phyloP scores from a whole-genome alignment of 169 alveolate species.

The Cryptosporidium tyzzeri region DNA sequence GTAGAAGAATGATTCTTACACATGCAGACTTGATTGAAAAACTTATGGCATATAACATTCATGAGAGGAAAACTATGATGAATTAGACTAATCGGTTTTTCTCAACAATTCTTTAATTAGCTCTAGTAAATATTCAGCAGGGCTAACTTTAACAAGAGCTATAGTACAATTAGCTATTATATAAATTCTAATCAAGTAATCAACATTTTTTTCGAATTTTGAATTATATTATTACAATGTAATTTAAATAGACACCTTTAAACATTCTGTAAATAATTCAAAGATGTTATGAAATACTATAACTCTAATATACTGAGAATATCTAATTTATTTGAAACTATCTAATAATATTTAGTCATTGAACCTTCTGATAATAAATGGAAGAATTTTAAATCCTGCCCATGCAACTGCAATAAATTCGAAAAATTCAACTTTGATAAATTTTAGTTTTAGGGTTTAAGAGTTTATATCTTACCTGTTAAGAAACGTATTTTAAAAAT shows the following conservation, averaged over 20 bases:
- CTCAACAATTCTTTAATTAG: not conserved
- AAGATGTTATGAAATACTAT: not conserved
- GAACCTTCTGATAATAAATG: slow-evolving; percentile 8
- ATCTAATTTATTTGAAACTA: not conserved
- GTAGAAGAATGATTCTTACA: slow-evolving; percentile 97
- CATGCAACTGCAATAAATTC: slow-evolving; percentile 18
- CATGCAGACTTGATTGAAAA: slow-evolving; percentile 98
- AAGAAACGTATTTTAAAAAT: slow-evolving; percentile 37
- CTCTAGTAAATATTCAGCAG: not conserved
- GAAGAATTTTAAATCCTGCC: slow-evolving; percentile 59
- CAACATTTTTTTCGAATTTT: not conserved
- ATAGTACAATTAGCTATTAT: slow-evolving; percentile 4
- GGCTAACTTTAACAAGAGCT: not conserved
- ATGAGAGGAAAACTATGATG: slow-evolving; percentile 73
- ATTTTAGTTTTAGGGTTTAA: not conserved
- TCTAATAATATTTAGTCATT: not conserved
- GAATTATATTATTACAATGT: not conserved
- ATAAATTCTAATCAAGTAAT: not conserved
- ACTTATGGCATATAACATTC: slow-evolving; percentile 94
- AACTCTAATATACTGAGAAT: not conserved
- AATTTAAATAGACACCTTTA: not conserved
- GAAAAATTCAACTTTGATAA: not conserved
- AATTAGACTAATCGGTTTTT: not conserved
- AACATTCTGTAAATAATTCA: too few species aligned
- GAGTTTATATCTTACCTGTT: slow-evolving; percentile 28